Percentiles rank a stretch among this genome's conserved stretches.
Evolutionary conservation across 495 filamentous ascomycete species (phyloP).

Genomic region (Aspergillus cristatus): DNA sequence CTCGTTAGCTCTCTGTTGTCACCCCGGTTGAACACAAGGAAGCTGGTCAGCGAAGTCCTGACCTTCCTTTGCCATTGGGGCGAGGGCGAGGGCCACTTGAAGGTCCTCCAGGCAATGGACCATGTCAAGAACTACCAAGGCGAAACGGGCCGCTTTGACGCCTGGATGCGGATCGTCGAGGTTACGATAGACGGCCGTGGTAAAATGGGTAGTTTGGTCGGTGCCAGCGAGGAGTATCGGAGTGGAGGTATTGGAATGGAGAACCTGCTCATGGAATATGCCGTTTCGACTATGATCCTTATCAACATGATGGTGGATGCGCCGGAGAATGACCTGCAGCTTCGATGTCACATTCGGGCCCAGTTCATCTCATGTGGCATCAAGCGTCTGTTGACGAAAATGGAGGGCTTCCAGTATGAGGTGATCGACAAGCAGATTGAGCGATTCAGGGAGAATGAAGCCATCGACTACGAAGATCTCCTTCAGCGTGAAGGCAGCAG

Average conservation of each 20-base stretch:
- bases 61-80: constrained; percentile 97
- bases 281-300: constrained; percentile 85
- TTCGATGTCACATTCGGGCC: constrained; percentile 87
- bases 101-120: constrained; percentile 89
- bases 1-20: constrained; percentile 82
- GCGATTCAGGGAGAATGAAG: constrained; percentile 84
- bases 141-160: constrained; percentile 93
- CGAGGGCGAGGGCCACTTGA: constrained; percentile 86
- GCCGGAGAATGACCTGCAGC: constrained; percentile 75
- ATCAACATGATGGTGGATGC: constrained; percentile 97
- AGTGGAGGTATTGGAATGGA: constrained; percentile 98
- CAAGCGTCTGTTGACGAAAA: constrained; percentile 88
- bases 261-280: constrained; percentile 98
- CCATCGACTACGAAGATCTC: constrained; percentile 96
- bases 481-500: constrained; percentile 84
- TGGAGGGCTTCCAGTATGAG: constrained; percentile 98
- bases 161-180: constrained; percentile 98
- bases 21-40: constrained; percentile 81
- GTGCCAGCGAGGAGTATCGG: constrained; percentile 92
- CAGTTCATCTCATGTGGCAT: constrained; percentile 96
- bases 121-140: constrained; percentile 80
- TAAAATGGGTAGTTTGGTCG: constrained; percentile 96
- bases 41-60: constrained; percentile 91
- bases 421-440: constrained; percentile 98
- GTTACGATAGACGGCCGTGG: constrained; percentile 94